A percentile compares a stretch with the other conserved stretches of the same genome.
phyloP scores from a whole-genome alignment of 2,329 filamentous ascomycete species.

The Monilinia polystroma region DNA sequence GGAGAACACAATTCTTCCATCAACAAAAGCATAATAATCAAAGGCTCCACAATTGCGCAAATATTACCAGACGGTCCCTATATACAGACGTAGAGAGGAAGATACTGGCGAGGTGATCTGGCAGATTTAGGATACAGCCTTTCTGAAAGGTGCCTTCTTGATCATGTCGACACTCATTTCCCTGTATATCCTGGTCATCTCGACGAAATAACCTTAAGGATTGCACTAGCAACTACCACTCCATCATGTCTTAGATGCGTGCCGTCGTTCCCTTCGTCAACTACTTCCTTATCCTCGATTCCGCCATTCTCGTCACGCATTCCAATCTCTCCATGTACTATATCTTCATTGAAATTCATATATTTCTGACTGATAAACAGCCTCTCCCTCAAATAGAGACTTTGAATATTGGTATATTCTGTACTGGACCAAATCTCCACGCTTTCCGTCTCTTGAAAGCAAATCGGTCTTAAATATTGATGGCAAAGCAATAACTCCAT shows the following conservation, averaged over 20 bases:
- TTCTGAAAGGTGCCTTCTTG: not conserved
- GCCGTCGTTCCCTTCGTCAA: constrained; percentile 64
- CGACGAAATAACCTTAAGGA: constrained; percentile 65
- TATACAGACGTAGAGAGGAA: not conserved
- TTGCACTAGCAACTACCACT: constrained; percentile 66
- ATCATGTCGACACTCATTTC: not conserved
- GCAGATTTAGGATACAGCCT: not conserved
- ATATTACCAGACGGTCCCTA: not conserved
- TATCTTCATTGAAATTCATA: constrained; percentile 74
- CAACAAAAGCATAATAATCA: not conserved
- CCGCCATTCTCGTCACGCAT: constrained; percentile 64
- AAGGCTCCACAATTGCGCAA: not conserved
- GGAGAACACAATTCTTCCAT: not conserved
- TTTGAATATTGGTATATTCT: constrained; percentile 68
- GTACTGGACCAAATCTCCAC: constrained; percentile 65
- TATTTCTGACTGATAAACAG: constrained; percentile 82
- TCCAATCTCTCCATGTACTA: constrained; percentile 63
- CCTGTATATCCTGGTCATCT: constrained; percentile 26
- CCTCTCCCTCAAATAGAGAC: constrained; percentile 66
- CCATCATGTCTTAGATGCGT: constrained; percentile 74
- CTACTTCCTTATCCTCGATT: constrained; percentile 70
- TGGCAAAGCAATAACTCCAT: constrained; percentile 57
- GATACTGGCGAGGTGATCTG: not conserved
- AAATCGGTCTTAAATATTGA: constrained; percentile 50
- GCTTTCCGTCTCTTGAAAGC: constrained; percentile 41